Evolutionary conservation across 2,329 filamentous ascomycete genomes (phyloP).

Genomic region (Geosmithia morbida): DNA sequence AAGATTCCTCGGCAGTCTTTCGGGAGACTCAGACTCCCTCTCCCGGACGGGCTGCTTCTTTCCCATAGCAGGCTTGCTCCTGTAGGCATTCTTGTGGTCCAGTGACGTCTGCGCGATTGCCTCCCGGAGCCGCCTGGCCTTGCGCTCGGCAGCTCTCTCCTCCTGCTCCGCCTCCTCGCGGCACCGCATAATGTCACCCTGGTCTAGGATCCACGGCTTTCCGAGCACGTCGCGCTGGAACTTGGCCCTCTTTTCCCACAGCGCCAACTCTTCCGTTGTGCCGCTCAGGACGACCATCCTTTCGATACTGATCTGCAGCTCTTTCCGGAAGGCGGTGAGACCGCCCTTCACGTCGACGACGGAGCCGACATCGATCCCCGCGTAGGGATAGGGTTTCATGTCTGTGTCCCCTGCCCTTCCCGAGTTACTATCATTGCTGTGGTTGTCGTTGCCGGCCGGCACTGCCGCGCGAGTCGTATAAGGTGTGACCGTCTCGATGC

Average conservation of each 20-base stretch:
- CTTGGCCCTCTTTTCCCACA: conserved; percentile 39
- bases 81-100: neutral
- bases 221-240: conserved; percentile 36
- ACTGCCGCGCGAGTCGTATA: no score
- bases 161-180: conserved; percentile 27
- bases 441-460: neutral
- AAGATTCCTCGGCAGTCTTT: no score
- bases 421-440: neutral
- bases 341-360: conserved; percentile 44
- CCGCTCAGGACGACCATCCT: conserved; percentile 31
- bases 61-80: neutral
- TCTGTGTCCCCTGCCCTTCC: no score
- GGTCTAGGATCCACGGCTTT: conserved; percentile 38
- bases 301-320: conserved; percentile 36
- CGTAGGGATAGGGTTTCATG: conserved; percentile 4
- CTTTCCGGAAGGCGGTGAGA: conserved; percentile 29
- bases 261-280: conserved; percentile 41
- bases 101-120: neutral
- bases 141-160: neutral
- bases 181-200: conserved; percentile 32
- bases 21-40: neutral
- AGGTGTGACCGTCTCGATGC: conserved; percentile 29
- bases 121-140: neutral
- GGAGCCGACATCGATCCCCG: conserved; percentile 32
- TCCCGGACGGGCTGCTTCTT: neutral